Base-by-base conservation (phyloP, 768 basidiomycete species). In the Cyclocybe cylindracea region DNA sequence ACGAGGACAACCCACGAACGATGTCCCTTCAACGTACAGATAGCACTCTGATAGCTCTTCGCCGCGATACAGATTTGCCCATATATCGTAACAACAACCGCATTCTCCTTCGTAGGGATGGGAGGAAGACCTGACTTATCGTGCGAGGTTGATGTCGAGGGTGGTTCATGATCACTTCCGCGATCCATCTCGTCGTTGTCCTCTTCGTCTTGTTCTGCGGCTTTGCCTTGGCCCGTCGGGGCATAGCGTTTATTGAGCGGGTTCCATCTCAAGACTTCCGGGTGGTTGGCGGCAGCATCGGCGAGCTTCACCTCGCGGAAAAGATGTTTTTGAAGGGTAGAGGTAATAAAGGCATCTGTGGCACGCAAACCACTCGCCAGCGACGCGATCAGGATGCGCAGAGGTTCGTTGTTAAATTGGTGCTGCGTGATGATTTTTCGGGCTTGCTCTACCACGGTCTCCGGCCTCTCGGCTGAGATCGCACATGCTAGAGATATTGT, bases 341-440 rank as follows among this genome's bases (percentile, higher is more conserved):
- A 80, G 1, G 82, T 82, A 56, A 90, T 86, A 70, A 94, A 91
- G 0, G 87, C 79, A 54, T 91, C 89, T 0, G 87, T 84, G 3
- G 87, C 76, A 24, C 77, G 77, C 4, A 87, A 59, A 0, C 92
- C 91, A 51, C 86, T 85, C 0, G 86, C 83, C 3, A 97, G 78
- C 0, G 82, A 80, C 0, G 88, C 87, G 3, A 87, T 63, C 16
- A 96, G 77, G 43, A 98, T 78, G 5, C 92, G 85, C 10, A 89
- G 70, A 0, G 93, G 87, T 38, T 95, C 92, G 47, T 93, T 89
- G 62, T 94, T 87, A 74, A 91, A 94, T 62, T 96, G 93, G 61
- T 93, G 76, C 0, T 72, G 70, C 32, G 80, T 84, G 50, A 90
- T 83, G 32, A 98, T 70, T 55, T 88, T 88, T 19, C 93, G 83